These are phyloP conservation scores for Sporobolomyces pararoseus DNA, from an alignment of 768 basidiomycete genomes.

Conservation along the genomic window DNA sequence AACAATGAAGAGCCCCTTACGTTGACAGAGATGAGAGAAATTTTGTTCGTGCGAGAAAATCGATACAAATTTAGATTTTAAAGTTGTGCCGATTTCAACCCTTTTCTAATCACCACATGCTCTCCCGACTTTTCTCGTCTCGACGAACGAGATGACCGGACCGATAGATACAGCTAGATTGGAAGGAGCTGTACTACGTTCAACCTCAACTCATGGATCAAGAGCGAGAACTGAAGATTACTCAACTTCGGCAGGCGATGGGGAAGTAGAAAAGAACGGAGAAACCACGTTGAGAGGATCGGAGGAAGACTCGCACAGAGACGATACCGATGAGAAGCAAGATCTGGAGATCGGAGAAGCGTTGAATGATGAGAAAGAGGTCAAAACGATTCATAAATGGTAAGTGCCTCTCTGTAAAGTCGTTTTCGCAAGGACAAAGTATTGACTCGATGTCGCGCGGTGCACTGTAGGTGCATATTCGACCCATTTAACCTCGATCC, in stretches of 20 bases:
- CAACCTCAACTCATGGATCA: neutral
- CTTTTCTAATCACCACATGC: conserved; percentile 1
- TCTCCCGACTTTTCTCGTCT: neutral
- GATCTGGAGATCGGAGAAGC: neutral
- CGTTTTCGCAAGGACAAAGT: too few relatives aligned
- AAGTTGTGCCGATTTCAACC: too few relatives aligned
- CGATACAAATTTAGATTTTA: neutral
- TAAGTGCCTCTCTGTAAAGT: neutral
- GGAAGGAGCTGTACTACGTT: neutral
- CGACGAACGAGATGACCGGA: neutral
- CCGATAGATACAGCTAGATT: neutral
- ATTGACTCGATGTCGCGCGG: too few relatives aligned
- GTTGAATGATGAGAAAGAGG: neutral
- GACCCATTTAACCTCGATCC: conserved; percentile 12
- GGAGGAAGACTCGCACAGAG: neutral
- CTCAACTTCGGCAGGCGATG: neutral
- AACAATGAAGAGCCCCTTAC: neutral
- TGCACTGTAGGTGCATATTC: conserved; percentile 31
- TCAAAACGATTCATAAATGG: conserved; percentile 3
- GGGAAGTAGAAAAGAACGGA: neutral
- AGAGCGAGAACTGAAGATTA: neutral
- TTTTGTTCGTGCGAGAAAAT: neutral
- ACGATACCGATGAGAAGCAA: neutral
- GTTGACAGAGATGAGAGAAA: neutral
- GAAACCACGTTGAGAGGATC: neutral